These are phyloP conservation scores for Xylaria sp. DNA, from an alignment of 2,329 filamentous ascomycete species.

Conservation along the genomic window DNA sequence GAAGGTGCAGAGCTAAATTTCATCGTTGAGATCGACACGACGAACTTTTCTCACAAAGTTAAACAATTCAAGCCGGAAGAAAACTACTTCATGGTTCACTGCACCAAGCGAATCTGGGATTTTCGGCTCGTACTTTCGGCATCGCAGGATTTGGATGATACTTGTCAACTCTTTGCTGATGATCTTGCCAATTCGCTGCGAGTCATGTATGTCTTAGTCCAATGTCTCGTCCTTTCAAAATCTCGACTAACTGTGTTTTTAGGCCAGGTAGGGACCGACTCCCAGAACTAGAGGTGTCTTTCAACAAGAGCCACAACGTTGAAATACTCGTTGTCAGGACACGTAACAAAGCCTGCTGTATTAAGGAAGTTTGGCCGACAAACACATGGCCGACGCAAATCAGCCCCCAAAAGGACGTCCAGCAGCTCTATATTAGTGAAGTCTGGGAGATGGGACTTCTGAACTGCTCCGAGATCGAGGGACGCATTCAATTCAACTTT, in stretches of 20 bases:
- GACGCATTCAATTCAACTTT: constrained; percentile 27
- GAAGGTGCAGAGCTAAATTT: constrained; percentile 31
- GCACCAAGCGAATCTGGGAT: constrained; percentile 47
- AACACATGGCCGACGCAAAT: neutral
- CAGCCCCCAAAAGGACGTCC: constrained; percentile 9
- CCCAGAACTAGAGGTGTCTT: constrained; percentile 42
- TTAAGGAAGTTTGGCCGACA: neutral
- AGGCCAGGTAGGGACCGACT: constrained; percentile 37
- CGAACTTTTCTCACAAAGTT: constrained; percentile 38
- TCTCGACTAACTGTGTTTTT: constrained; percentile 9
- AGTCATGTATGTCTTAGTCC: constrained; percentile 43
- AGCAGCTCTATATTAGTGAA: constrained; percentile 45
- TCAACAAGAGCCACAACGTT: constrained; percentile 40
- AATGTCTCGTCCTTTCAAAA: neutral
- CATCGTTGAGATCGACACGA: constrained; percentile 44
- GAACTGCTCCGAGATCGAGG: neutral
- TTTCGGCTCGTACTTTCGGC: constrained; percentile 42
- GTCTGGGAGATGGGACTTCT: constrained; percentile 44
- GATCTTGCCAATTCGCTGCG: constrained; percentile 43
- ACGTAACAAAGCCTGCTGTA: constrained; percentile 44
- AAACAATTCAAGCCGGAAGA: constrained; percentile 24
- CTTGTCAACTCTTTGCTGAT: constrained; percentile 41
- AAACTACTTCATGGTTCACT: constrained; percentile 44
- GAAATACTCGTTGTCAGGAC: constrained; percentile 40
- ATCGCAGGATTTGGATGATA: constrained; percentile 37